Evolutionary conservation across 768 basidiomycete species (phyloP), one percentile per base, ranked within the genome.

Genomic region (Termitomyces sp.): DNA sequence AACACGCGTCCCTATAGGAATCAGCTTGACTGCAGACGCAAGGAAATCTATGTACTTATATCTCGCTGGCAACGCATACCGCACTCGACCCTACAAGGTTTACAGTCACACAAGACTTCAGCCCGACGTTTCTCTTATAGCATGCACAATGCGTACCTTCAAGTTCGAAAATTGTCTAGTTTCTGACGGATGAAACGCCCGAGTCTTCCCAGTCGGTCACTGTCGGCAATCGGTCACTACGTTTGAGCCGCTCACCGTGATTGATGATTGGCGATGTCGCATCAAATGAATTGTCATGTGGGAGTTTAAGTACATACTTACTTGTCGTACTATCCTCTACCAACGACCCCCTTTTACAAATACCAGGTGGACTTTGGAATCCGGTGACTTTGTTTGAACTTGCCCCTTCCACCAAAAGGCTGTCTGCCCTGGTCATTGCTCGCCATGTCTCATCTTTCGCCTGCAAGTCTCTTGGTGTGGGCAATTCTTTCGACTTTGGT

Each of bases 381-480:
- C 33, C 20, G 12, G 40, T 47, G 58, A 55, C 42, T 42, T 43
- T 4, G 68, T 52, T 66, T 64, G 61, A 66, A 61, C 60, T 61
- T 24, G 8, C 24, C 14, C 35, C 18, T 38, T 63, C 33, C 36
- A 36, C 26, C 4, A 26, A 14, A 14, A 40, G 35, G 58, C 58
- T 54, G 40, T 53, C 59, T 35, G 45, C 53, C 49, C 57, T 47
- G 36, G 51, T 53, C 55, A 40, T 58, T 33, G 59, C 33, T 30
- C 24, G 58, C 56, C 44, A 88, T 88, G 88, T 80, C 83, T 5
- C 87, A 87, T 66, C 73, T 49, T 14, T 49, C 84, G 2, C 85
- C 88, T 4, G 74, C 82, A 0, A 81, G 76, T 30, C 80, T 77
- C 65, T 75, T 90, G 36, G 74, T 86, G 12, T 91, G 89, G 88